Evolutionary conservation across 768 basidiomycete species (phyloP).

Genomic region (Clitopilus hobsonii): DNA sequence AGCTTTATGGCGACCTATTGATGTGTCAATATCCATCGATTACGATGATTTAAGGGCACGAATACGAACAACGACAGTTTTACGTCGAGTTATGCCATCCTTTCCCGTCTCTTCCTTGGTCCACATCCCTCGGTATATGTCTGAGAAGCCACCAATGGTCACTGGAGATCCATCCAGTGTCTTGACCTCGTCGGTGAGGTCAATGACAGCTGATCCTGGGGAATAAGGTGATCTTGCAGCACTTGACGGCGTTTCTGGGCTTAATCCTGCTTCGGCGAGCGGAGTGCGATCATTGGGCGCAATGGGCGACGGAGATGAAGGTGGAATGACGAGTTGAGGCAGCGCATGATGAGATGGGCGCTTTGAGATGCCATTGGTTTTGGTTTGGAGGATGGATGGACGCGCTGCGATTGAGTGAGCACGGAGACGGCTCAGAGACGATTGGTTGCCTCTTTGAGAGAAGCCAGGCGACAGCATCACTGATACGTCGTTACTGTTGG

Average conservation of each 20-base stretch:
- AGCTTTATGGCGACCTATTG: slow-evolving; percentile 47
- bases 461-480: neutral
- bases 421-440: neutral
- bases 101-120: slow-evolving; percentile 6
- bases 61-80: slow-evolving; percentile 7
- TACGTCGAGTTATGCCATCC: slow-evolving; percentile 6
- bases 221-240: slow-evolving; percentile 16
- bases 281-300: neutral
- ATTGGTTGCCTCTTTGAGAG: neutral
- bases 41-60: neutral
- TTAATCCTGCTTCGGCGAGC: neutral
- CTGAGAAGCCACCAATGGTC: slow-evolving; percentile 43
- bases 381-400: too few relatives aligned
- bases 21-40: neutral
- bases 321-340: neutral
- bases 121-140: slow-evolving; percentile 43
- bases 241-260: slow-evolving; percentile 22
- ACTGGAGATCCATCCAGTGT: slow-evolving; percentile 25
- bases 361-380: neutral
- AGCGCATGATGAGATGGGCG: neutral
- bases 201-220: slow-evolving; percentile 27
- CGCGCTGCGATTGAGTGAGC: neutral
- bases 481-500: neutral
- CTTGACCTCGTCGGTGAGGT: slow-evolving; percentile 22
- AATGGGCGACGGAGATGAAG: neutral